Evolutionary conservation across 2,329 filamentous ascomycete species (phyloP), one percentile per base, ranked within the genome.

Genomic region (Celoporthe dispersa): DNA sequence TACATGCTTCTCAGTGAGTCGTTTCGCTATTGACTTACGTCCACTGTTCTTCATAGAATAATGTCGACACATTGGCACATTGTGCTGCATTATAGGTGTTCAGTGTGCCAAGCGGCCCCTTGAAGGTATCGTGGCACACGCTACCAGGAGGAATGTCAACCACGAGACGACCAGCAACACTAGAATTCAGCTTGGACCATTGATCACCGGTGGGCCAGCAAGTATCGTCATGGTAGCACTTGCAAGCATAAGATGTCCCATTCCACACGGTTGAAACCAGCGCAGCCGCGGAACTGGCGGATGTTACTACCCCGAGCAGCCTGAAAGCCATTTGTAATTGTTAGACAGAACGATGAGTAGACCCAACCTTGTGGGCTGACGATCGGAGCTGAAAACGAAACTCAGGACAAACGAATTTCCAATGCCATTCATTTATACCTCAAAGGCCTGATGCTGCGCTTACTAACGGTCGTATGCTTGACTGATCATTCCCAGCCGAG

Each of bases 91-190:
- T 73, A 66, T 80, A 81, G 0, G 81, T 82, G 51, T 76, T 73
- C 11, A 81, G 51, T 5, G 74, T 76, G 25, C 80, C 80, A 25
- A 81, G 73, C 2, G 79, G 79, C 0, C 81, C 79, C n/a, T 79
- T 73, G 70, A 80, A 81, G 14, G 73, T 78, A 71, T 80, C 75
- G 74, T 82, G 77, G 73, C 81, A 83, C 12, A 75, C 71, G 0
- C 77, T 75, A 2, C 76, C 79, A 0, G 77, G 75, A 9, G 78
- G 79, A n/a, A 78, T 70, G 41, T 77, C 73, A 14, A 77, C 70
- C 66, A 71, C 48, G 0, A 83, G 77, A 66, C 79, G 81, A 0
- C 81, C 81, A 19, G 75, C 75, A 22, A 82, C 77, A 0, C 79
- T 80, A 19, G 72, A 64, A 73, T 83, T 81, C 37, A 82, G 70